Conservation (phyloP, 768 basidiomycete species). For the Pulveroboletus sp. region DNA sequence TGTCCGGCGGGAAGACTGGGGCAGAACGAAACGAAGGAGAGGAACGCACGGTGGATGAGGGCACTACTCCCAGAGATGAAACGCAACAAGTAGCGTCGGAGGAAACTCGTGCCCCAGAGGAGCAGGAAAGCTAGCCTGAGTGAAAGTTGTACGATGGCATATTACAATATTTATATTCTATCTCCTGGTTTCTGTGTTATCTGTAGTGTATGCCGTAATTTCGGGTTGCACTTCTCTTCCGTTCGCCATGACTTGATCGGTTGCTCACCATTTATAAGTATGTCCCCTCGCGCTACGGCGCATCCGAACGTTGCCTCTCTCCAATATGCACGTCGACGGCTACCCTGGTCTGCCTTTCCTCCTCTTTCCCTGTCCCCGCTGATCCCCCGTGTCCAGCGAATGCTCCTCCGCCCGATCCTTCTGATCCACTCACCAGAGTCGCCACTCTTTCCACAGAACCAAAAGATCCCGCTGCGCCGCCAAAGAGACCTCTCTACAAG, state of each 20-base stretch:
- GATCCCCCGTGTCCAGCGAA: too few species aligned
- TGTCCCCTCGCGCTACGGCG: too few species aligned
- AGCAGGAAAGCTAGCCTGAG: slow-evolving; percentile 6
- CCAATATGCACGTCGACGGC: too few species aligned
- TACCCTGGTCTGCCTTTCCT: too few species aligned
- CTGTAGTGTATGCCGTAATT: too few species aligned
- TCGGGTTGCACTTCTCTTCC: too few species aligned
- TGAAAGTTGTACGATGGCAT: not conserved
- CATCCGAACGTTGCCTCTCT: too few species aligned
- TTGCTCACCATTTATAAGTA: too few species aligned
- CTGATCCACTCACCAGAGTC: not conserved
- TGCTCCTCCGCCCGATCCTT: not conserved
- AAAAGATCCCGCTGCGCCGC: not conserved
- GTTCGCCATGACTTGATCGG: too few species aligned
- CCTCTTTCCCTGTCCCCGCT: too few species aligned
- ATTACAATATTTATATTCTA: too few species aligned
- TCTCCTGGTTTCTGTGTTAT: too few species aligned
- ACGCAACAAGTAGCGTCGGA: slow-evolving; percentile 2
- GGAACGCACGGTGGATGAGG: slow-evolving; percentile 3
- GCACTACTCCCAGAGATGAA: not conserved
- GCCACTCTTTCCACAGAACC: not conserved
- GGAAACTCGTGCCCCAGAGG: not conserved
- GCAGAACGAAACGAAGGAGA: slow-evolving; percentile 16
- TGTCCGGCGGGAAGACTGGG: slow-evolving; percentile 23
- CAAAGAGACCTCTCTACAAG: slow-evolving; percentile 52